phyloP scores from a whole-genome alignment of 768 basidiomycete genomes.

The Gautieria morchelliformis region DNA sequence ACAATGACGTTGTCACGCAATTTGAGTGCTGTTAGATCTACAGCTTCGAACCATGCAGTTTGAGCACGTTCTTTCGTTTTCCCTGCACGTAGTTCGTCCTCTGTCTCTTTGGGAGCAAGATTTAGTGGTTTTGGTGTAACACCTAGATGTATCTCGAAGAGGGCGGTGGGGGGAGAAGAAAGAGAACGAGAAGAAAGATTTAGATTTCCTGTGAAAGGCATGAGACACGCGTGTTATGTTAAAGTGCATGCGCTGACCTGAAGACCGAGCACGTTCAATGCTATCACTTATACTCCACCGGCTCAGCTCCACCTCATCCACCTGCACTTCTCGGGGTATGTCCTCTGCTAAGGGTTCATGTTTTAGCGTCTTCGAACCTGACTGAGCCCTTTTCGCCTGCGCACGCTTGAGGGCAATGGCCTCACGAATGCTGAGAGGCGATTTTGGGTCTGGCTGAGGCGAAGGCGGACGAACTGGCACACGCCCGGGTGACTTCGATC shows the following conservation, averaged over 20 bases:
- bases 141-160: constrained; percentile 75
- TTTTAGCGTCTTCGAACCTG: constrained; percentile 11
- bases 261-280: constrained; percentile 67
- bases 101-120: constrained; percentile 37
- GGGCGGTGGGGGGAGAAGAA: constrained; percentile 61
- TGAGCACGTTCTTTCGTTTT: constrained; percentile 31
- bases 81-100: constrained; percentile 23
- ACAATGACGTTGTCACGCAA: constrained; percentile 73
- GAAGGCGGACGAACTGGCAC: neutral
- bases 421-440: constrained; percentile 50
- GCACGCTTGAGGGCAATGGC: constrained; percentile 73
- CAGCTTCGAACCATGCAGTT: constrained; percentile 70
- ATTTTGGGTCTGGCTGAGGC: constrained; percentile 3
- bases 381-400: constrained; percentile 56
- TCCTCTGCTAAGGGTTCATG: neutral
- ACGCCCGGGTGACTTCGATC: neutral
- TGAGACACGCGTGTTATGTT: constrained; percentile 17
- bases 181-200: constrained; percentile 69
- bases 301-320: constrained; percentile 45
- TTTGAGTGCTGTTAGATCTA: constrained; percentile 67
- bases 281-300: constrained; percentile 61
- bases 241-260: constrained; percentile 43
- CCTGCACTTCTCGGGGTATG: neutral
- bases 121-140: constrained; percentile 62
- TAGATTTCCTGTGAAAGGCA: constrained; percentile 49